Conservation (phyloP, 1,139 yeast genomes). For the Kodamaea arcana region DNA sequence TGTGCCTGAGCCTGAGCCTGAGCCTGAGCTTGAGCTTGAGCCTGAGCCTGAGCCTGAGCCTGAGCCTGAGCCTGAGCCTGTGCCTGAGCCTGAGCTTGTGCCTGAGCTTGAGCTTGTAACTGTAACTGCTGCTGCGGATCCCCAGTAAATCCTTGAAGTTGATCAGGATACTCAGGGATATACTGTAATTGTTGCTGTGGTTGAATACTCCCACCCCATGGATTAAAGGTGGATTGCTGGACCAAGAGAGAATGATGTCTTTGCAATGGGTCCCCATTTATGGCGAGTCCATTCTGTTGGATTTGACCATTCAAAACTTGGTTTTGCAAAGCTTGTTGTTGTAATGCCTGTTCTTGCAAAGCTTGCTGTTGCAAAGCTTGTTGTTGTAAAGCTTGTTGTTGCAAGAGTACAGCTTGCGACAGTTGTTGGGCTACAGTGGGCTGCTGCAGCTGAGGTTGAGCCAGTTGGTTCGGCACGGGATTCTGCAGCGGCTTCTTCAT, state of each 20-base stretch:
- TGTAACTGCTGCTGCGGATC: slow-evolving; percentile 13
- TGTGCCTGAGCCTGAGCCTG: slow-evolving; percentile 13
- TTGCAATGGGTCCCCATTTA: slow-evolving; percentile 13
- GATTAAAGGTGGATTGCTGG: slow-evolving; percentile 43
- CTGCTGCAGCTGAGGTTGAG: background rate
- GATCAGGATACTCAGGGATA: background rate
- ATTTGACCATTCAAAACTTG: no score
- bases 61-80: slow-evolving; percentile 7
- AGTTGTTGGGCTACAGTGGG: no score
- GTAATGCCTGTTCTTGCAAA: no score
- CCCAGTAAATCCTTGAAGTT: background rate
- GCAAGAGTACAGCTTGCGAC: slow-evolving; percentile 2
- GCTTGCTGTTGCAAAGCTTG: no score
- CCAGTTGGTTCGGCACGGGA: slow-evolving; percentile 15
- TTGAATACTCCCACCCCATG: slow-evolving; percentile 31
- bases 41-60: slow-evolving; percentile 4
- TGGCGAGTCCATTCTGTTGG: no score
- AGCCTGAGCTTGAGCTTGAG: slow-evolving; percentile 12
- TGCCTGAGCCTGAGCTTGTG: slow-evolving; percentile 6
- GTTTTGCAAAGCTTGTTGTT: no score
- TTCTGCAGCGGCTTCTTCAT: background rate
- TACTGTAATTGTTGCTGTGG: slow-evolving; percentile 8
- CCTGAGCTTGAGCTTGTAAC: slow-evolving; percentile 22
- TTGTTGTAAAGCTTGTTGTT: slow-evolving; percentile 20
- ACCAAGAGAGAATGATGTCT: slow-evolving; percentile 32